Evolutionary conservation across 2,329 filamentous ascomycete genomes (phyloP).

Genomic region (Eutypella sp.): DNA sequence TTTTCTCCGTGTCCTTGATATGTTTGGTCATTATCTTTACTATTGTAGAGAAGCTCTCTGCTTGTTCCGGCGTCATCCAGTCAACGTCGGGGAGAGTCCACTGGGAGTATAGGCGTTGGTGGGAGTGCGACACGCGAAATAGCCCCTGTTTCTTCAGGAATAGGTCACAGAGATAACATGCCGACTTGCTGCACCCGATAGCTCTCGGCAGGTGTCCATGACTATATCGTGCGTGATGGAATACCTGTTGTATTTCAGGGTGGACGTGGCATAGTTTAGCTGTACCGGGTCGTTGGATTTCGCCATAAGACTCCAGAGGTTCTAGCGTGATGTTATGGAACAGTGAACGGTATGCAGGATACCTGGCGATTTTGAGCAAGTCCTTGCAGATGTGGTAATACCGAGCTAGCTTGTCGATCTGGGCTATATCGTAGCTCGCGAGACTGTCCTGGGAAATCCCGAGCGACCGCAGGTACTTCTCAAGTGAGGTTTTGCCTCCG

Average conservation of each 20-base stretch:
- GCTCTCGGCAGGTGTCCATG: constrained; percentile 8
- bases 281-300: background rate
- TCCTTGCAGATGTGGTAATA: constrained; percentile 1
- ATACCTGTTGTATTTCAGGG: constrained; percentile 16
- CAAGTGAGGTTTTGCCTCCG: background rate
- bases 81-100: constrained; percentile 16
- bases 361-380: background rate
- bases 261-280: constrained; percentile 2
- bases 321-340: background rate
- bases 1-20: background rate
- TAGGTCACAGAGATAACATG: constrained; percentile 17
- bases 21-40: background rate
- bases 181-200: constrained; percentile 16
- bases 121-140: constrained; percentile 11
- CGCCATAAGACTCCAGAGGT: background rate
- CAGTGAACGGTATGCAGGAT: background rate
- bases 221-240: constrained; percentile 6
- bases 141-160: constrained; percentile 10
- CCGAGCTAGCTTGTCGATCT: constrained; percentile 6
- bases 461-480: background rate
- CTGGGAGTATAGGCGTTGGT: constrained; percentile 11
- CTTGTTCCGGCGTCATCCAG: constrained; percentile 2
- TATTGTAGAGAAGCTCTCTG: background rate
- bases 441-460: background rate
- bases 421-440: background rate